Conservation (phyloP, 1,139 yeast species). For the Nakaseomyces sp. region DNA sequence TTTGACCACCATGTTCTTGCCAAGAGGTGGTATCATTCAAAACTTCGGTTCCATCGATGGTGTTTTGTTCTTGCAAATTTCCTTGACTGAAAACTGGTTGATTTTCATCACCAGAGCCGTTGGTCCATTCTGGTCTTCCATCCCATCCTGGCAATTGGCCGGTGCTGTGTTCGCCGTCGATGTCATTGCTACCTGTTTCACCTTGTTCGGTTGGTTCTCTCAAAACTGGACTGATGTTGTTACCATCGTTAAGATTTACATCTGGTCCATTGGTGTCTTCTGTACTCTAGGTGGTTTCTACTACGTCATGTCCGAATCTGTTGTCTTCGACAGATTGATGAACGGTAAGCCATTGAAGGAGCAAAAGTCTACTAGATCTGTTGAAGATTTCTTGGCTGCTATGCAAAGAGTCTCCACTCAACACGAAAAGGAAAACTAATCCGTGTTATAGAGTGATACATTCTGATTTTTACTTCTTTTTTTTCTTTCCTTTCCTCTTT, state of each 20-base stretch:
- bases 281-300: constrained; percentile 95
- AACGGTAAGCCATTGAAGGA: constrained; percentile 77
- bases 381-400: constrained; percentile 92
- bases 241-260: constrained; percentile 87
- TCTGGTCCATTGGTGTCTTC: constrained; percentile 94
- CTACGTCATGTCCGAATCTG: constrained; percentile 84
- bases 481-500: not conserved
- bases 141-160: constrained; percentile 90
- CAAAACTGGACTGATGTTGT: constrained; percentile 96
- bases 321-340: constrained; percentile 84
- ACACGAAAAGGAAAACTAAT: constrained; percentile 59
- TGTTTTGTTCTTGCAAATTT: constrained; percentile 83
- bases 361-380: constrained; percentile 60
- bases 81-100: constrained; percentile 93
- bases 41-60: constrained; percentile 91
- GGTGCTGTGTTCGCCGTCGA: constrained; percentile 89
- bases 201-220: constrained; percentile 96
- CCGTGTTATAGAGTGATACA: constrained; percentile 7
- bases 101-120: constrained; percentile 91
- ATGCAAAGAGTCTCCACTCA: constrained; percentile 98
- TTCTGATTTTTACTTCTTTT: not conserved
- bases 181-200: constrained; percentile 81
- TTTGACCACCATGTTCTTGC: constrained; percentile 81
- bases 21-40: constrained; percentile 84
- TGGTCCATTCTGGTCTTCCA: constrained; percentile 91